Conservation (phyloP, 73 alveolate genomes). For the Stentor roeselii region DNA sequence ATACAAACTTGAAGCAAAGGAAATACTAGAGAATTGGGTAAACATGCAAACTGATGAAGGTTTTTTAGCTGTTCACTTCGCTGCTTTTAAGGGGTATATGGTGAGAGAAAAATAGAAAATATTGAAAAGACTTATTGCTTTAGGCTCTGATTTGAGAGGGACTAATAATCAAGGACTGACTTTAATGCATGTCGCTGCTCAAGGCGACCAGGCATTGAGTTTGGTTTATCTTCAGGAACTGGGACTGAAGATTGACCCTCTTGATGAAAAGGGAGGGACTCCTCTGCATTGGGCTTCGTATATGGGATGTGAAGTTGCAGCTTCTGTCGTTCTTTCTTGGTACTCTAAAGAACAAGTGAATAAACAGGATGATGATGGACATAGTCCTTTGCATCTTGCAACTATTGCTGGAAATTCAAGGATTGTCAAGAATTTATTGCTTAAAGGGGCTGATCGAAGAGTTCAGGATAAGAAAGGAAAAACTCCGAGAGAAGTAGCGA, state of each 20-base stretch:
- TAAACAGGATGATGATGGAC: constrained; percentile 73
- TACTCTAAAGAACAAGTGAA: constrained; percentile 67
- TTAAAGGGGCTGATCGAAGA: constrained; percentile 75
- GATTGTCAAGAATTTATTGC: constrained; percentile 72
- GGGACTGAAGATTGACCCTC: constrained; percentile 51
- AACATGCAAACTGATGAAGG: constrained; percentile 83
- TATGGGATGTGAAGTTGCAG: constrained; percentile 83
- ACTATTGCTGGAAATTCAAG: constrained; percentile 70
- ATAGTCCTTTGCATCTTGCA: constrained; percentile 91
- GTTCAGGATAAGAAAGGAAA: constrained; percentile 57
- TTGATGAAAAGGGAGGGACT: constrained; percentile 74
- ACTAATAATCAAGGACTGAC: constrained; percentile 54
- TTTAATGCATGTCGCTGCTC: constrained; percentile 87
- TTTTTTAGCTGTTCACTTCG: constrained; percentile 89
- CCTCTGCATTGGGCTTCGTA: constrained; percentile 98
- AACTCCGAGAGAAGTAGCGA: constrained; percentile 58
- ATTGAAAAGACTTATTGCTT: constrained; percentile 41
- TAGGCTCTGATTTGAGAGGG: constrained; percentile 55
- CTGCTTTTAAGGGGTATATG: constrained; percentile 86
- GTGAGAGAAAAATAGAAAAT: constrained; percentile 22
- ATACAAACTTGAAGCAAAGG: constrained; percentile 27
- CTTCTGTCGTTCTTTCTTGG: constrained; percentile 62
- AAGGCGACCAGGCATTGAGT: constrained; percentile 85
- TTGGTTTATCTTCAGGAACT: constrained; percentile 55
- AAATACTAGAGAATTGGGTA: constrained; percentile 59